Evolutionary conservation across 1,284 basidiomycete species (phyloP), one percentile per base, ranked within the genome.

Genomic region (Cryptococcus floricola): DNA sequence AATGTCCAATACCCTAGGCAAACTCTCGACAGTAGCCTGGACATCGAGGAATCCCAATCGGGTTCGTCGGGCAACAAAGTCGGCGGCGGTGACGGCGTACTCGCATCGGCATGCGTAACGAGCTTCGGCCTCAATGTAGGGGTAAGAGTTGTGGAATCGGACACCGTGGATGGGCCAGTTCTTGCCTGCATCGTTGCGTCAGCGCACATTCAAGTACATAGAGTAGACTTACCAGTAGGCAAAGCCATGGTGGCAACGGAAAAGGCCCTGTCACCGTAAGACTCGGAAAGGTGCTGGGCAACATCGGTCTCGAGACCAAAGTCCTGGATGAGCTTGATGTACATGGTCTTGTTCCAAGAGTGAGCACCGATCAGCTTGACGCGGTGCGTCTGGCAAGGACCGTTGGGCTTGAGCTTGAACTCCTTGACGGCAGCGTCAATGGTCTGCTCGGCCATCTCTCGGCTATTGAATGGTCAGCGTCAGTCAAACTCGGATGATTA

Each of bases 221-320:
- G 41, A 43, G 19, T 9, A 28, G 14, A 62, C 63, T 56, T 51
- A 61, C 74, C 73, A 0, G 91, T 93, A 1, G 87, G 84, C 58
- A 86, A 81, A 6, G 89, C 87, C 61, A 94, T 84, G 2, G 86
- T 83, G 67, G 88, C 91, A 0, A 98, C 91, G 4, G 88, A 88
- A 93, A 93, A 98, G 0, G 95, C 94, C 53, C 93, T 87, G 77
- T 97, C 94, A 50, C 95, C 95, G 72, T 98, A 98, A 42, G 70
- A 70, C 57, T 89, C 85, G n/a, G 93, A 86, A 4, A 98, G 82
- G 71, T 98, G 92, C 71, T 88, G 87, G 12, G 95, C 95, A 16
- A 98, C 90, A 31, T 95, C 92, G 2, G 89, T 89, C 66, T 93
- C 89, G 31, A 96, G 78, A 55, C 93, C 91, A 75, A 88, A 92